Base-by-base conservation (phyloP, 371 early-diverging fungal genomes). In the Mucor ambiguus region DNA sequence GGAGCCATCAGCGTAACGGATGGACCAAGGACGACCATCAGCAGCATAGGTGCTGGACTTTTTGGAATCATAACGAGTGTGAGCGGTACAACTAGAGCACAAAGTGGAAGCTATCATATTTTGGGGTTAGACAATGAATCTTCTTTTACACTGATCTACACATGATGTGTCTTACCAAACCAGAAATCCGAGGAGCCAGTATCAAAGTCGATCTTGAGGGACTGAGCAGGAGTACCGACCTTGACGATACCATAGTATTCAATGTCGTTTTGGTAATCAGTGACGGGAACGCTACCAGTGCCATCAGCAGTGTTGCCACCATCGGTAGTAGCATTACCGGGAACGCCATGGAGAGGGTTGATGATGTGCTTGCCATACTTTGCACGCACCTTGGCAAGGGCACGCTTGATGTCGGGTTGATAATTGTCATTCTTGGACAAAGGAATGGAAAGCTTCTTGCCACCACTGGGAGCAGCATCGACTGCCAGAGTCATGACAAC, bases 121-220 rank as follows among this genome's bases (percentile, higher is more conserved):
- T n/a, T 46, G 46, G 20, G 46, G 46, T 46, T 46, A 46, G 46
- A 22, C 10, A 46, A 22, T 46, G 22, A 46, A 46, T 9, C 22
- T 3, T 46, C 11, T 46, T 20, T 4, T 20, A 22, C n/a, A 10
- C 5, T 10, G 18, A 16, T 41, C 18, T 46, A 9, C 22, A 3
- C 22, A 22, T 22, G 22, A 11, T 20, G 8, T 6, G 46, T 46
- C 46, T 67, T 74, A 67, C 74, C 71, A 57, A 89, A 61, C 92
- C 92, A 92, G 49, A 90, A 72, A 61, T 90, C 83, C 38, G 87
- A 78, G 1, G 92, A 92, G 1, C 92, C 91, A 9, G 93, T 92
- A 68, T 93, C 93, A 64, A 92, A 88, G 46, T 90, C 78, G 16
- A 93, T 80, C 61, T 83, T 79, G 71, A 92, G 76, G 16, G 33